Conservation (phyloP, 306 rosid genomes). For the Fragaria vesca region DNA sequence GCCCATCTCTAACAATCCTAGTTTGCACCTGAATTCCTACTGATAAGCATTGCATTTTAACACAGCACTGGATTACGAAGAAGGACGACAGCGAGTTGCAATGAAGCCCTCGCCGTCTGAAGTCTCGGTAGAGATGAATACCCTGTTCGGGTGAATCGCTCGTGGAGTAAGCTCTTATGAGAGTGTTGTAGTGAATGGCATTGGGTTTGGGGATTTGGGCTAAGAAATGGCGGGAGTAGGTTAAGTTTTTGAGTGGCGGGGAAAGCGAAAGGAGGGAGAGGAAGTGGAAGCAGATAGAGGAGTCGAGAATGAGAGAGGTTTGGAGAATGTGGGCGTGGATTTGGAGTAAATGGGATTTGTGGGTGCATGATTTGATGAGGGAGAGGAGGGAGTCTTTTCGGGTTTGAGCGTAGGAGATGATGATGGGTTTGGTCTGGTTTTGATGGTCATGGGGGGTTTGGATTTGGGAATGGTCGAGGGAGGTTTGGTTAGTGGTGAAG, state of each 20-base stretch:
- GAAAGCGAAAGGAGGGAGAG: slow-evolving; percentile 55
- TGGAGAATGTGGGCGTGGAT: slow-evolving; percentile 68
- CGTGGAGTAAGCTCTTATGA: slow-evolving; percentile 64
- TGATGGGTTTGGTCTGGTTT: slow-evolving; percentile 20
- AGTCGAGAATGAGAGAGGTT: slow-evolving; percentile 43
- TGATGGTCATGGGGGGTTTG: slow-evolving; percentile 10
- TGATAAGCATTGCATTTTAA: slow-evolving; percentile 33
- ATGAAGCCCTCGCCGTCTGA: slow-evolving; percentile 45
- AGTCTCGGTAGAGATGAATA: slow-evolving; percentile 47
- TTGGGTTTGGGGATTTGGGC: slow-evolving; percentile 38
- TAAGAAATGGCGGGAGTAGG: slow-evolving; percentile 58
- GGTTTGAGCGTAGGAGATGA: slow-evolving; percentile 11
- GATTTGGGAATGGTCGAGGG: no score
- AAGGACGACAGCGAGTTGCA: slow-evolving; percentile 57
- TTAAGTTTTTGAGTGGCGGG: slow-evolving; percentile 43
- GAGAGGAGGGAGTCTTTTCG: slow-evolving; percentile 36
- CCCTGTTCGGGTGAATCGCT: slow-evolving; percentile 55
- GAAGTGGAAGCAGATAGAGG: slow-evolving; percentile 52
- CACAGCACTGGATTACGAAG: slow-evolving; percentile 62
- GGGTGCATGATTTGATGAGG: slow-evolving; percentile 48
- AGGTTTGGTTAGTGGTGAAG: not conserved
- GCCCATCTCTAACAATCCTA: slow-evolving; percentile 62
- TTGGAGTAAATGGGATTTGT: slow-evolving; percentile 56
- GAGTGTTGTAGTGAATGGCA: slow-evolving; percentile 53
- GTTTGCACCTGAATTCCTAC: slow-evolving; percentile 76